Conservation (phyloP, 257 asterid species). For the Ophiorrhiza pumila region DNA sequence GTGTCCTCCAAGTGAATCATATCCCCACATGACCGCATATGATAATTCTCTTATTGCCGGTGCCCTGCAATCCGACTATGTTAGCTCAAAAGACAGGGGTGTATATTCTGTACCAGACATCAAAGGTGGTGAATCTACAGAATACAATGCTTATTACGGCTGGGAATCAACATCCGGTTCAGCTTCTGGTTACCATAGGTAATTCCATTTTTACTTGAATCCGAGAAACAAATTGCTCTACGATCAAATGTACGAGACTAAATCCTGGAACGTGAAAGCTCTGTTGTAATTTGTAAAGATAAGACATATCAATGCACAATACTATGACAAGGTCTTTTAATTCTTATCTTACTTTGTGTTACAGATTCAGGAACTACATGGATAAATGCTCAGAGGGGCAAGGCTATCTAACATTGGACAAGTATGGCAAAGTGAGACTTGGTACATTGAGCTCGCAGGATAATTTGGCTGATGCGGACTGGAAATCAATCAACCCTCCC, state of each 20-base stretch:
- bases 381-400: constrained; percentile 53
- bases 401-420: constrained; percentile 55
- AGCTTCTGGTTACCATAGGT: constrained; percentile 69
- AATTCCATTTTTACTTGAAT: constrained; percentile 6
- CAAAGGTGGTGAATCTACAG: constrained; percentile 30
- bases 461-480: constrained; percentile 52
- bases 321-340: no score
- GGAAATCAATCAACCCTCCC: constrained; percentile 69
- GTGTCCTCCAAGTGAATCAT: constrained; percentile 59
- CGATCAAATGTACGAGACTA: neutral
- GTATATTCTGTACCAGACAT: constrained; percentile 53
- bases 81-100: constrained; percentile 43
- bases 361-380: constrained; percentile 72
- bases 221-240: neutral
- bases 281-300: neutral
- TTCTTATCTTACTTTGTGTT: neutral
- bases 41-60: constrained; percentile 55
- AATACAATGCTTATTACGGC: constrained; percentile 48
- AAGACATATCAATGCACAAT: neutral
- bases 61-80: constrained; percentile 57
- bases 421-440: constrained; percentile 54
- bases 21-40: constrained; percentile 63
- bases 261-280: neutral
- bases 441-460: constrained; percentile 36
- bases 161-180: constrained; percentile 78